phyloP scores from a whole-genome alignment of 2,329 filamentous ascomycete species.

The Aspergillus sp. region DNA sequence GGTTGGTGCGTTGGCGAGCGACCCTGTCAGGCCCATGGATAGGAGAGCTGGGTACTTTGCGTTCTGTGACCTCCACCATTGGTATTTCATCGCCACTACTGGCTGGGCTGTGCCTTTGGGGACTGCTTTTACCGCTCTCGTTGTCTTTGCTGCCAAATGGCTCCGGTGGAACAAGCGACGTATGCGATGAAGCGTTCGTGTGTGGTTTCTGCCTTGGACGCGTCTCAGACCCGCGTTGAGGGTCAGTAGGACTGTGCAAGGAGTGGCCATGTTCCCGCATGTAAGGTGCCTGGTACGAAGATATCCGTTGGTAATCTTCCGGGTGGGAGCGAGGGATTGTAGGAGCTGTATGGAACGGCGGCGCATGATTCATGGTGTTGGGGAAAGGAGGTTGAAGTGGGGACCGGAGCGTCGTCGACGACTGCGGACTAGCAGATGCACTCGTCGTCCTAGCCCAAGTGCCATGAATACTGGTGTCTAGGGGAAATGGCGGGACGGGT shows the following conservation, averaged over 20 bases:
- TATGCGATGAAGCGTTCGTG: slow-evolving; percentile 20
- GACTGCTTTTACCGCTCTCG: slow-evolving; percentile 18
- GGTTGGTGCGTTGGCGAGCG: slow-evolving; percentile 26
- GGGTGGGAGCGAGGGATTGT: slow-evolving; percentile 42
- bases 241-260: slow-evolving; percentile 32
- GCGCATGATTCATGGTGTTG: slow-evolving; percentile 35
- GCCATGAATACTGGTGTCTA: slow-evolving; percentile 39
- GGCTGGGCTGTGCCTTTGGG: slow-evolving; percentile 27
- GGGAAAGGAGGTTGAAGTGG: slow-evolving; percentile 33
- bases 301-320: slow-evolving; percentile 50
- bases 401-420: slow-evolving; percentile 35
- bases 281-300: slow-evolving; percentile 36
- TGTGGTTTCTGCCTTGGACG: slow-evolving; percentile 22
- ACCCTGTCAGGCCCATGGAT: slow-evolving; percentile 19
- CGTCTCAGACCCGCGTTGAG: slow-evolving; percentile 27
- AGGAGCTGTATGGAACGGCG: slow-evolving; percentile 38
- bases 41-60: slow-evolving; percentile 23
- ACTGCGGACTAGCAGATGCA: slow-evolving; percentile 16
- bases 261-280: slow-evolving; percentile 30
- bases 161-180: slow-evolving; percentile 14
- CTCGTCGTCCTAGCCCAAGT: slow-evolving; percentile 50
- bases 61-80: slow-evolving; percentile 31
- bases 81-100: slow-evolving; percentile 34
- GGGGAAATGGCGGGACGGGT: slow-evolving; percentile 31
- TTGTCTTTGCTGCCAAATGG: slow-evolving; percentile 21